Conservation (phyloP, 2,329 filamentous ascomycete species). For the Hypoxylon sp. region DNA sequence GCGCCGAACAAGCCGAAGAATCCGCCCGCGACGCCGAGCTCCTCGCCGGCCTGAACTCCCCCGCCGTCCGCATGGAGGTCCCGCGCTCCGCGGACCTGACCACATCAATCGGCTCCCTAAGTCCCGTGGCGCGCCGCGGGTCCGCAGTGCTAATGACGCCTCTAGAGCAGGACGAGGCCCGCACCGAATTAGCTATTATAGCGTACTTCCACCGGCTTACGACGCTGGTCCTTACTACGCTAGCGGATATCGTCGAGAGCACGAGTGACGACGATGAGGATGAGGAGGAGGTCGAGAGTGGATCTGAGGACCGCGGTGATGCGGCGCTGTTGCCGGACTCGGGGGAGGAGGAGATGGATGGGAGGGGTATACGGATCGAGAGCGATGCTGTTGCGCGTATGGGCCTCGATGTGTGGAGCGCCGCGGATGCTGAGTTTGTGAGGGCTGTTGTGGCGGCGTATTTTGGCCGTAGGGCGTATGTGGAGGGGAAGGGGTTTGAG, state of each 20-base stretch:
- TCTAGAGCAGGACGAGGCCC: slow-evolving; percentile 60
- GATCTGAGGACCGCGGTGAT: slow-evolving; percentile 46
- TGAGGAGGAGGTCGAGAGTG: slow-evolving; percentile 59
- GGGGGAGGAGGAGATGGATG: slow-evolving; percentile 53
- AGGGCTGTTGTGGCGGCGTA: slow-evolving; percentile 72
- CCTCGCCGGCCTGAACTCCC: slow-evolving; percentile 64
- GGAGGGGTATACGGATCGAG: slow-evolving; percentile 66
- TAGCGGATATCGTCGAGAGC: slow-evolving; percentile 71
- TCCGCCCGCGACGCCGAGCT: slow-evolving; percentile 67
- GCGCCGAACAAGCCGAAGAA: slow-evolving; percentile 72
- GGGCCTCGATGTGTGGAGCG: slow-evolving; percentile 84
- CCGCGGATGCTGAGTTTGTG: slow-evolving; percentile 76
- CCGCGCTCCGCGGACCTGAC: slow-evolving; percentile 52
- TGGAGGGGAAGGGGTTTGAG: slow-evolving; percentile 78
- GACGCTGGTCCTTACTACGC: slow-evolving; percentile 70
- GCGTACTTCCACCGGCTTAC: slow-evolving; percentile 86
- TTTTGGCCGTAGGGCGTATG: slow-evolving; percentile 72
- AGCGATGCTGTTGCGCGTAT: slow-evolving; percentile 76
- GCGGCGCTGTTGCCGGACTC: slow-evolving; percentile 42
- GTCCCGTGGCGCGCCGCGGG: slow-evolving; percentile 54
- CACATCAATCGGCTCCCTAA: slow-evolving; percentile 62
- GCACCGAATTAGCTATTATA: slow-evolving; percentile 77
- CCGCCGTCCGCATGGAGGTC: slow-evolving; percentile 50
- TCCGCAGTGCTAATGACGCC: slow-evolving; percentile 30
- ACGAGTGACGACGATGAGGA: slow-evolving; percentile 53